phyloP scores from a whole-genome alignment of 208 protist genomes.

The Leishmania tropica region DNA sequence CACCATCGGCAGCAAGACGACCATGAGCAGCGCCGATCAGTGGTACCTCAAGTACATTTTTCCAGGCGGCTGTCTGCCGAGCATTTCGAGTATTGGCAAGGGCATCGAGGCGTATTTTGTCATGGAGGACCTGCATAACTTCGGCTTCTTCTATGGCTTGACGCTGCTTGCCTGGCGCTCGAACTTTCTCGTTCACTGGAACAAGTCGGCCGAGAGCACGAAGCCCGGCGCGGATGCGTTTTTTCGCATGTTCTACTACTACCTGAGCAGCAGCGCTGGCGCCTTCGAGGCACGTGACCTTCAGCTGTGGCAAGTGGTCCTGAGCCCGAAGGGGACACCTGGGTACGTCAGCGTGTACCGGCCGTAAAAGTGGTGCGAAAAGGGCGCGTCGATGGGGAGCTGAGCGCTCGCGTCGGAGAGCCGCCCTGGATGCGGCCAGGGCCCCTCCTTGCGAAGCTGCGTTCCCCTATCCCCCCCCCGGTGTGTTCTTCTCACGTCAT shows the following conservation, averaged over 20 bases:
- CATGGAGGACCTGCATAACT: slow-evolving; percentile 70
- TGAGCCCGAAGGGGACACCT: slow-evolving; percentile 47
- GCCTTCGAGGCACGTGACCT: slow-evolving; percentile 53
- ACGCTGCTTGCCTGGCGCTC: slow-evolving; percentile 62
- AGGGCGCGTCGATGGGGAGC: background rate
- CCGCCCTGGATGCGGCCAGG: too few species aligned
- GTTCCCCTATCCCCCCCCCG: background rate
- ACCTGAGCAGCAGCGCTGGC: slow-evolving; percentile 62
- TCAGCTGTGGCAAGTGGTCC: slow-evolving; percentile 66
- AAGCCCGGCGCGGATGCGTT: slow-evolving; percentile 30
- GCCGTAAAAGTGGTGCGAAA: slow-evolving; percentile 9
- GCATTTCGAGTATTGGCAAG: slow-evolving; percentile 43
- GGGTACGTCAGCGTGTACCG: slow-evolving; percentile 42
- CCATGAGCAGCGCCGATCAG: slow-evolving; percentile 65
- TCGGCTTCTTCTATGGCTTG: slow-evolving; percentile 58
- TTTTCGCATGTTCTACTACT: slow-evolving; percentile 76
- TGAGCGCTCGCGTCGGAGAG: background rate
- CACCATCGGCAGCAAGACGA: slow-evolving; percentile 70
- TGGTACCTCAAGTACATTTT: slow-evolving; percentile 90
- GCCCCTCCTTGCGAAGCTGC: background rate
- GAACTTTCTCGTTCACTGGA: slow-evolving; percentile 53
- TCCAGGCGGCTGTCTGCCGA: slow-evolving; percentile 66
- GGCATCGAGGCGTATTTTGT: slow-evolving; percentile 50
- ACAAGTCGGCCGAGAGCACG: slow-evolving; percentile 12
- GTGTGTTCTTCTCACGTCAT: background rate